These are phyloP conservation scores for Fusarium aywerte DNA, from an alignment of 2,329 filamentous ascomycete species.

Conservation along the genomic window DNA sequence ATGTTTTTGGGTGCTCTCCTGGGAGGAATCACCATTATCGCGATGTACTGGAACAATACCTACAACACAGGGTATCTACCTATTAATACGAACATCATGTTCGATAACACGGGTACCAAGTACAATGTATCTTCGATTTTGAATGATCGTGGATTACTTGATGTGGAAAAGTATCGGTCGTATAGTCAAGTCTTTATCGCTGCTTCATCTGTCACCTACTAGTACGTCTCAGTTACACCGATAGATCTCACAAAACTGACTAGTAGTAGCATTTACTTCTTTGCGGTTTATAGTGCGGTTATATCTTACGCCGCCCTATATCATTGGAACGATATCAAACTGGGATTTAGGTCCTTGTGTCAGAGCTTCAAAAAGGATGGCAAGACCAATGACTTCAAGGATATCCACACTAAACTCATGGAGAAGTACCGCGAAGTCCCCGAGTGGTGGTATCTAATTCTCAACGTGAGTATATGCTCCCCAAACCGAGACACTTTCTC, in stretches of 20 bases:
- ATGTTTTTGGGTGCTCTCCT: slow-evolving; percentile 50
- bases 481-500: rapidly evolving
- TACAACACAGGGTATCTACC: slow-evolving; percentile 59
- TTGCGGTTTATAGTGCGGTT: slow-evolving; percentile 47
- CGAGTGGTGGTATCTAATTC: slow-evolving; percentile 57
- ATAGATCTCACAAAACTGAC: not conserved
- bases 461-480: slow-evolving; percentile 20
- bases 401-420: slow-evolving; percentile 58
- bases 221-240: not conserved
- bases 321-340: slow-evolving; percentile 50
- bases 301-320: slow-evolving; percentile 52
- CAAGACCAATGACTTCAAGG: slow-evolving; percentile 47
- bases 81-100: slow-evolving; percentile 60
- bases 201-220: slow-evolving; percentile 37
- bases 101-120: slow-evolving; percentile 55
- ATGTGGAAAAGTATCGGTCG: slow-evolving; percentile 51
- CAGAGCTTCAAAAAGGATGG: slow-evolving; percentile 27
- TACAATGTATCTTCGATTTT: slow-evolving; percentile 60
- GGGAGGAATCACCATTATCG: slow-evolving; percentile 55
- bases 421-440: slow-evolving; percentile 58
- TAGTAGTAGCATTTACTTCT: slow-evolving; percentile 28
- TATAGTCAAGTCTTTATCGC: slow-evolving; percentile 51
- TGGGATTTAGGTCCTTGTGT: slow-evolving; percentile 44
- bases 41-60: slow-evolving; percentile 58
- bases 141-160: slow-evolving; percentile 47